phyloP scores from a whole-genome alignment of 331 rosid genomes.

The Quercus phellos region DNA sequence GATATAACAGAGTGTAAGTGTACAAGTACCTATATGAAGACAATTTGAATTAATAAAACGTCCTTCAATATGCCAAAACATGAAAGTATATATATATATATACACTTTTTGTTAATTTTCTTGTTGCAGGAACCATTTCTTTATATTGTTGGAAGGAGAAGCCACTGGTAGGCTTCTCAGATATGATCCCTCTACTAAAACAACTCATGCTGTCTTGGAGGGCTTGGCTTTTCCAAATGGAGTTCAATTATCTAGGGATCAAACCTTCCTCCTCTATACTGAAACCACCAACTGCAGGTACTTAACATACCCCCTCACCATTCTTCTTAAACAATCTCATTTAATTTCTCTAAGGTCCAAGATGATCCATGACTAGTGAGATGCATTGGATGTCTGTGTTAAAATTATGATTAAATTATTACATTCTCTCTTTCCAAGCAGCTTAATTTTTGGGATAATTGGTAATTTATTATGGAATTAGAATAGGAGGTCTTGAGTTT shows the following conservation, averaged over 20 bases:
- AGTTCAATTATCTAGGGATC: conserved; percentile 67
- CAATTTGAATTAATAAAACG: neutral
- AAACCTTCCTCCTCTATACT: conserved; percentile 53
- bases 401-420: no score
- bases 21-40: neutral
- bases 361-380: neutral
- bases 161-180: conserved; percentile 67
- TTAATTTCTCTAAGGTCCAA: neutral
- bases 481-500: no score
- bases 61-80: neutral
- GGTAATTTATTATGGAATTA: no score
- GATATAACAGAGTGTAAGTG: conserved; percentile 75
- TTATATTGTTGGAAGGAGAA: conserved; percentile 88
- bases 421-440: no score
- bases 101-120: neutral
- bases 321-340: neutral
- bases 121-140: conserved; percentile 54
- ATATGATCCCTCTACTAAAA: conserved; percentile 57
- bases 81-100: neutral
- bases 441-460: no score
- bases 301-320: neutral
- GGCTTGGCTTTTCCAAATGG: conserved; percentile 97
- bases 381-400: no score
- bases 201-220: conserved; percentile 65
- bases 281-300: conserved; percentile 98